Percentiles rank a stretch among this genome's conserved stretches.
These are phyloP conservation scores for Ophiostoma sp. DNA, from an alignment of 2,329 filamentous ascomycete genomes.

Conservation along the genomic window DNA sequence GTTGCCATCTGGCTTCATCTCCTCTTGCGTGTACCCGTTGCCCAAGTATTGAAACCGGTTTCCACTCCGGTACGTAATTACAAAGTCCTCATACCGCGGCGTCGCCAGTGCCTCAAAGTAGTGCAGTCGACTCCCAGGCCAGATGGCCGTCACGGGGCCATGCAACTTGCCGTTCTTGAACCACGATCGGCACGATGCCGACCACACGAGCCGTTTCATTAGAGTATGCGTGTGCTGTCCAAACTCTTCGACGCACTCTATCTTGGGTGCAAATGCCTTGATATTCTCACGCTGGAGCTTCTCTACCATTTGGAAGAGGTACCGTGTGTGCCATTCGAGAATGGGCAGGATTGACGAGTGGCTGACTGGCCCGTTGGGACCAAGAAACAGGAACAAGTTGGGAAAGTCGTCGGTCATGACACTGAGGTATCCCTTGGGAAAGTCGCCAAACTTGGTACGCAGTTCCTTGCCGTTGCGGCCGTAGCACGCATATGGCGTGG, in stretches of 20 bases:
- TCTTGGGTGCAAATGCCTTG: conserved; percentile 22
- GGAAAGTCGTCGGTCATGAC: conserved; percentile 33
- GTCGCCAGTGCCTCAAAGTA: conserved; percentile 39
- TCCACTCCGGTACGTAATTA: conserved; percentile 34
- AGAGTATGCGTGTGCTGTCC: conserved; percentile 32
- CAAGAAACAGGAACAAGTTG: conserved; percentile 27
- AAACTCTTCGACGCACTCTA: conserved; percentile 27
- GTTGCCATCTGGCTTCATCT: neutral
- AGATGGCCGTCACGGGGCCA: conserved; percentile 38
- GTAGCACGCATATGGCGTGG: conserved; percentile 32
- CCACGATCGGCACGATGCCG: conserved; percentile 31
- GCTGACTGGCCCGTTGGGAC: conserved; percentile 27
- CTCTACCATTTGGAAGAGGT: conserved; percentile 31
- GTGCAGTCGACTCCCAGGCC: conserved; percentile 43
- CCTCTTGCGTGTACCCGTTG: conserved; percentile 33
- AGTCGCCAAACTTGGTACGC: conserved; percentile 40
- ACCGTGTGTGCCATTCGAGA: conserved; percentile 31
- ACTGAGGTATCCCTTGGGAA: conserved; percentile 47
- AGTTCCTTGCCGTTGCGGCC: conserved; percentile 20
- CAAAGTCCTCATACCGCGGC: conserved; percentile 43
- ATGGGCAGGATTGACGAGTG: conserved; percentile 28
- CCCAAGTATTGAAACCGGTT: conserved; percentile 39
- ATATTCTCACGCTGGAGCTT: conserved; percentile 34
- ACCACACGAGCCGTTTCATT: conserved; percentile 32
- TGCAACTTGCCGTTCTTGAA: conserved; percentile 38